These are phyloP conservation scores for Trichoderma semiorbis DNA, from an alignment of 2,329 filamentous ascomycete species.

Conservation along the genomic window DNA sequence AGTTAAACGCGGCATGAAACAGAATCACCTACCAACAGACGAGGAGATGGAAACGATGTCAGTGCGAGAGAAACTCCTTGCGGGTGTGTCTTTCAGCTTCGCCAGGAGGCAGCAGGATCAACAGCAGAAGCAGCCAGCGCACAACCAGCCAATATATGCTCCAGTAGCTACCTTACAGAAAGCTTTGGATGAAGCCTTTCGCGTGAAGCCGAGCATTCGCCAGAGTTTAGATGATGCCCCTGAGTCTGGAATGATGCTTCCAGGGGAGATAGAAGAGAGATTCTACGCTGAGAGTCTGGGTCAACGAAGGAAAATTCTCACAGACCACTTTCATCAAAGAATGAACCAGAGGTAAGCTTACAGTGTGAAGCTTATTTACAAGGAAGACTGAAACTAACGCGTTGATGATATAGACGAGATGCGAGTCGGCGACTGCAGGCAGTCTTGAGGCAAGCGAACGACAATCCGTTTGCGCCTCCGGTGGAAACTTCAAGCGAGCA, in stretches of 20 bases:
- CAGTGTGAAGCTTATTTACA: neutral
- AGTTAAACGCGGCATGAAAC: no score
- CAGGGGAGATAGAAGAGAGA: neutral
- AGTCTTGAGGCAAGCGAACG: neutral
- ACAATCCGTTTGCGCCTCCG: neutral
- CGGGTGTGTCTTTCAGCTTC: neutral
- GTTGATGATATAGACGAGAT: neutral
- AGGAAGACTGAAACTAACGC: neutral
- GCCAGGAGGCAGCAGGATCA: neutral
- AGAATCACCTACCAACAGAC: neutral
- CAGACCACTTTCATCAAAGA: neutral
- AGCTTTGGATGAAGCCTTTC: neutral
- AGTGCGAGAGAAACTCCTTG: conserved; percentile 4
- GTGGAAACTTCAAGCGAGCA: neutral
- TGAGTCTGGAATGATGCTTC: neutral
- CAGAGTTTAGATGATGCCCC: neutral
- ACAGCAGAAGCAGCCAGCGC: neutral
- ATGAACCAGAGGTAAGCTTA: neutral
- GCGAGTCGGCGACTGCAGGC: neutral
- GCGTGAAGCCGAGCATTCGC: neutral
- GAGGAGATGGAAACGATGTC: neutral
- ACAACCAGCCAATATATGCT: neutral
- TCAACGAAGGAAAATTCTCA: neutral
- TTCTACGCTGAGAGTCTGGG: neutral
- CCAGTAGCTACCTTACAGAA: neutral